Evolutionary conservation across 352 stramenopile genomes (phyloP), one percentile per base, ranked within the genome.

Genomic region (Globisporangium paroecandrum): DNA sequence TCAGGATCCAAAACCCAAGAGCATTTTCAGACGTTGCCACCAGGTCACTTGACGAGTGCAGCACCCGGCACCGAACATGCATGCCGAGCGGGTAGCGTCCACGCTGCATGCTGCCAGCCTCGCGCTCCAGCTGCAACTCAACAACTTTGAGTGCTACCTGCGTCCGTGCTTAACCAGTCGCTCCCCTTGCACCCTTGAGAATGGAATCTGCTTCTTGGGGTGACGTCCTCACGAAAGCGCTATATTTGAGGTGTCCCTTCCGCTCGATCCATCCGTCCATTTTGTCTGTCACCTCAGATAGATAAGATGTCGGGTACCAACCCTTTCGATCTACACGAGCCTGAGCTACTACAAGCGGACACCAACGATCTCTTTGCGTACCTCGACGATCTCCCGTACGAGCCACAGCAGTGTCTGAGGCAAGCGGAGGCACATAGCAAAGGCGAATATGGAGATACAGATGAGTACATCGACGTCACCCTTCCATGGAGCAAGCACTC

Each of bases 381-480:
- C 53, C 25, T 68, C 53, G 63, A 68, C 20, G 62, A 68, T 34
- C 60, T 65, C 15, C 27, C 46, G 24, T 27, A 47, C 38, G 36
- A 56, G 8, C n/a, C n/a, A 3, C 27, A 32, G 24, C 51, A 61
- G 53, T 36, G 54, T 7, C 25, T 46, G 3, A 4, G 49, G 22
- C 32, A 5, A 36, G 27, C 36, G n/a, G 2, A 8, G 20, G 4
- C 24, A 38, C 15, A 13, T 3, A 12, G 24, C 10, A 10, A 54
- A 25, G 34, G 8, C 4, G 20, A 46, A 34, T 22, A 68, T 0
- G 32, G 59, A 10, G 55, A 32, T 4, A 5, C 15, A 47, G 46
- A 38, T 29, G 65, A 64, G 18, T 65, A 65, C 47, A 70, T 70
- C 34, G 65, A 65, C 15, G 65, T 65, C 46, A 65, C 57, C 3